Percentiles rank a stretch among this genome's conserved stretches.
Conservation (phyloP, 441 rosid species). For the Pelargonium cotyledonis region DNA sequence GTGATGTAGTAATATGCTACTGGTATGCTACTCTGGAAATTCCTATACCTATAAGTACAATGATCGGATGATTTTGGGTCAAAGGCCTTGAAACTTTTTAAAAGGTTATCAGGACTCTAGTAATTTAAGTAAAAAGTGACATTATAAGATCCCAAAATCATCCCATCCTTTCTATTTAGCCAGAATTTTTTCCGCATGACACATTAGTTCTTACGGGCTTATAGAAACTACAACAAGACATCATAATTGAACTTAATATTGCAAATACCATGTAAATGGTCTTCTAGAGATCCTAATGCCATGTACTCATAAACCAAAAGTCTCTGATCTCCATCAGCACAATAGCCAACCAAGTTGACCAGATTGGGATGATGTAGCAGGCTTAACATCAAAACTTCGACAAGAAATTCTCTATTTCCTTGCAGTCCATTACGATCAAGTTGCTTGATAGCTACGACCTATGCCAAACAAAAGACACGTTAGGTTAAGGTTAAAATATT, state of each 20-base stretch:
- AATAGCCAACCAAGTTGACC: constrained; percentile 73
- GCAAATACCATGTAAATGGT: constrained; percentile 59
- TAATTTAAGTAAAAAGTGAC: no score
- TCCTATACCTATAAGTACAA: no score
- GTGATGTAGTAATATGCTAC: no score
- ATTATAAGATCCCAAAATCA: no score
- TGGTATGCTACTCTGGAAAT: no score
- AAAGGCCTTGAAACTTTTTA: no score
- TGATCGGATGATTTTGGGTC: no score
- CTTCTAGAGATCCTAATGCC: constrained; percentile 80
- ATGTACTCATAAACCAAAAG: constrained; percentile 79
- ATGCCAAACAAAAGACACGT: constrained; percentile 18
- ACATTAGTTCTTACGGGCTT: no score
- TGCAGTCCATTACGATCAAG: constrained; percentile 81
- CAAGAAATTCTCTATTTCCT: constrained; percentile 82
- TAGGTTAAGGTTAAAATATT: background rate
- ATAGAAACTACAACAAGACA: background rate
- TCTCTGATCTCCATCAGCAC: constrained; percentile 83
- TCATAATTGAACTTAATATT: background rate
- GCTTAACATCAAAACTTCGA: constrained; percentile 74
- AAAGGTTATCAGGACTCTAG: no score
- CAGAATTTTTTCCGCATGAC: no score
- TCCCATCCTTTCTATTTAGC: no score
- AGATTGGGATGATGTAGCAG: constrained; percentile 77
- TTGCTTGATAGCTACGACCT: constrained; percentile 94